Evolutionary conservation across 148 eudicot species (phyloP).

Genomic region (Silene latifolia): DNA sequence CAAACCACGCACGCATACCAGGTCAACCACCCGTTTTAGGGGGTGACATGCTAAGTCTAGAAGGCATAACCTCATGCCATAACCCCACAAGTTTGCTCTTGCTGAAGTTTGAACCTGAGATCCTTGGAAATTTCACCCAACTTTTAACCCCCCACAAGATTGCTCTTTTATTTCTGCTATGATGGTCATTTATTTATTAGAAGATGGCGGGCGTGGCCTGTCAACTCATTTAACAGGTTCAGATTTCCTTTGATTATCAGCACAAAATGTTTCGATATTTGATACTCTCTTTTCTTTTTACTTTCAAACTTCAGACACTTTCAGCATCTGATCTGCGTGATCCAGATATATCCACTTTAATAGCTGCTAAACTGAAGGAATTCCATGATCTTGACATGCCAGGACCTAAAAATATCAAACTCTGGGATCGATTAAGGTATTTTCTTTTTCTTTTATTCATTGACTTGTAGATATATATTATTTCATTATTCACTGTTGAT

Average conservation of each 20-base stretch:
- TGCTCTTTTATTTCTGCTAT: not conserved
- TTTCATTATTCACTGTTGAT: not conserved
- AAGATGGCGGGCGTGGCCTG: not conserved
- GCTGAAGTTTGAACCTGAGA: too few relatives aligned
- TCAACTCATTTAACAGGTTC: not conserved
- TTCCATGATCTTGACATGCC: slow-evolving; percentile 86
- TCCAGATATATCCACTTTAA: slow-evolving; percentile 67
- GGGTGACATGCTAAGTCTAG: too few relatives aligned
- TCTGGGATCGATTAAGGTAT: slow-evolving; percentile 84
- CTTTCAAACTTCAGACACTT: slow-evolving; percentile 53
- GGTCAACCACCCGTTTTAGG: too few relatives aligned
- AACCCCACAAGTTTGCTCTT: too few relatives aligned
- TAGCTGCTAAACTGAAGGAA: slow-evolving; percentile 85
- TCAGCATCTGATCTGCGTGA: slow-evolving; percentile 78
- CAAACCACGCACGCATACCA: too few relatives aligned
- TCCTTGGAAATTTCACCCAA: too few relatives aligned
- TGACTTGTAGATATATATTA: slow-evolving; percentile 1
- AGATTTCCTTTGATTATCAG: not conserved
- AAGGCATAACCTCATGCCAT: too few relatives aligned
- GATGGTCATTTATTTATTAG: not conserved
- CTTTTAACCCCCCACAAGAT: too few relatives aligned
- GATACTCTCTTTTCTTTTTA: not conserved
- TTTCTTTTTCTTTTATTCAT: not conserved
- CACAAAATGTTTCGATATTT: not conserved
- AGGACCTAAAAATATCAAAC: slow-evolving; percentile 51